Conservation (phyloP, 2,329 filamentous ascomycete species). For the Aspergillus eucalypticola region DNA sequence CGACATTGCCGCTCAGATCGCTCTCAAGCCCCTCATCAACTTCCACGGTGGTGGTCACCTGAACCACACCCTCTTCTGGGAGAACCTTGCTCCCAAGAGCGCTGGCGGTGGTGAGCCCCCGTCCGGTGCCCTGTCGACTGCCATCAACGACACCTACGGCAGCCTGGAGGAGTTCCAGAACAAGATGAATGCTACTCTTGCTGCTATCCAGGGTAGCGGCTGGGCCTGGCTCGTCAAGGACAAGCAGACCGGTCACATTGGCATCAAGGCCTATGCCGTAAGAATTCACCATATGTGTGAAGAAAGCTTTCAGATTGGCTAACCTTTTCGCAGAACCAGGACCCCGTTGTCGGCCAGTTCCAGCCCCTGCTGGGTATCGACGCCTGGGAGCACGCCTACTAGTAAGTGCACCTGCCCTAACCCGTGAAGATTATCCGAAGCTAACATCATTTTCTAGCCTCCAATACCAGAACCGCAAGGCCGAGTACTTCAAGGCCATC, state of each 20-base stretch:
- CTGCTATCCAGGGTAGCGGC: slow-evolving; percentile 65
- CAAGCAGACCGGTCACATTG: slow-evolving; percentile 58
- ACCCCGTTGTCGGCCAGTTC: slow-evolving; percentile 81
- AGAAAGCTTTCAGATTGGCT: background rate
- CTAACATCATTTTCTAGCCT: slow-evolving; percentile 53
- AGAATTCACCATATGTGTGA: slow-evolving; percentile 20
- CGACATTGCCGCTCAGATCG: slow-evolving; percentile 59
- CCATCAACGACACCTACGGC: slow-evolving; percentile 62
- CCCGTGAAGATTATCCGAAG: background rate
- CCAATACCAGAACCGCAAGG: slow-evolving; percentile 96
- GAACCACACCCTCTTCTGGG: slow-evolving; percentile 67
- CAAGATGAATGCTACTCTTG: slow-evolving; percentile 64
- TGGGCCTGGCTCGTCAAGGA: slow-evolving; percentile 67
- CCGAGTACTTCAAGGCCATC: slow-evolving; percentile 88
- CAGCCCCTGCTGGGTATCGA: slow-evolving; percentile 84
- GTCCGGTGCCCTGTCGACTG: slow-evolving; percentile 56
- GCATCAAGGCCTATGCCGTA: slow-evolving; percentile 65
- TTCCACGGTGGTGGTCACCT: slow-evolving; percentile 66
- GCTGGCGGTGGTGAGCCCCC: slow-evolving; percentile 65
- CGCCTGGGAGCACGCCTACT: slow-evolving; percentile 96
- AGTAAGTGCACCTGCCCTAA: slow-evolving; percentile 50
- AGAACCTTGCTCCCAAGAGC: slow-evolving; percentile 64
- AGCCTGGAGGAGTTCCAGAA: slow-evolving; percentile 61
- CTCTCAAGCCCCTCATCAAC: slow-evolving; percentile 62
- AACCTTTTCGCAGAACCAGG: slow-evolving; percentile 64